Percentiles rank a stretch among this genome's conserved stretches.
These are phyloP conservation scores for Ascochyta lentis DNA, from an alignment of 2,329 filamentous ascomycete genomes.

Conservation along the genomic window DNA sequence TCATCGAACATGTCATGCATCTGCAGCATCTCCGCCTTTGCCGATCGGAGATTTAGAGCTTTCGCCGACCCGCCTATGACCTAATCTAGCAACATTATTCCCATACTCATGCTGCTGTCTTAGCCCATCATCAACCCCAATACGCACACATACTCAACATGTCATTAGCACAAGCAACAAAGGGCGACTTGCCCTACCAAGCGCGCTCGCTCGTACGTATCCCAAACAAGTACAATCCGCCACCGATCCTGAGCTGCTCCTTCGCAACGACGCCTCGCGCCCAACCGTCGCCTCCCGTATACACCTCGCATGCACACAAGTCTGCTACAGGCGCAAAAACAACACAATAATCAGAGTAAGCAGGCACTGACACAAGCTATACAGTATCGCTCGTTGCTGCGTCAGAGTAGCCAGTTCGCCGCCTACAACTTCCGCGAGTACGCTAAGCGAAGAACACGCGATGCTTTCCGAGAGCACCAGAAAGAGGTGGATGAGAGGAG, in stretches of 20 bases:
- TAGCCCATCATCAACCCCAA: constrained; percentile 31
- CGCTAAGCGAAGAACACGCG: constrained; percentile 85
- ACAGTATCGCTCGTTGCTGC: constrained; percentile 90
- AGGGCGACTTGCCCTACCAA: constrained; percentile 49
- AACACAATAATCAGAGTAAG: not conserved
- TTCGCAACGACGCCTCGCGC: constrained; percentile 6
- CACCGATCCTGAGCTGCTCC: constrained; percentile 3
- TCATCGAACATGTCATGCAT: not conserved
- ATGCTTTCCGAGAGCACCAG: constrained; percentile 86
- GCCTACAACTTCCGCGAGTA: constrained; percentile 99
- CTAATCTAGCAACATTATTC: constrained; percentile 39
- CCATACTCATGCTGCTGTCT: constrained; percentile 37
- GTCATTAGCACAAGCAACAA: constrained; percentile 45
- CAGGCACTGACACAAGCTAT: constrained; percentile 1
- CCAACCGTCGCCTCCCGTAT: not conserved
- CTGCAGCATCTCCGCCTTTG: constrained; percentile 16
- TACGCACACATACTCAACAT: constrained; percentile 27
- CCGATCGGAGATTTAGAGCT: constrained; percentile 40
- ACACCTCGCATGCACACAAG: not conserved
- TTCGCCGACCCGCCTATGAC: constrained; percentile 41
- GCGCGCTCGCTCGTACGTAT: constrained; percentile 50
- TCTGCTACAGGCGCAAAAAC: not conserved
- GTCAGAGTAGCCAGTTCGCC: constrained; percentile 84
- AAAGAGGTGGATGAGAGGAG: constrained; percentile 73
- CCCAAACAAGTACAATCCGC: constrained; percentile 5